Evolutionary conservation across 1,284 basidiomycete genomes (phyloP).

Genomic region (Anthracocystis walkeri): DNA sequence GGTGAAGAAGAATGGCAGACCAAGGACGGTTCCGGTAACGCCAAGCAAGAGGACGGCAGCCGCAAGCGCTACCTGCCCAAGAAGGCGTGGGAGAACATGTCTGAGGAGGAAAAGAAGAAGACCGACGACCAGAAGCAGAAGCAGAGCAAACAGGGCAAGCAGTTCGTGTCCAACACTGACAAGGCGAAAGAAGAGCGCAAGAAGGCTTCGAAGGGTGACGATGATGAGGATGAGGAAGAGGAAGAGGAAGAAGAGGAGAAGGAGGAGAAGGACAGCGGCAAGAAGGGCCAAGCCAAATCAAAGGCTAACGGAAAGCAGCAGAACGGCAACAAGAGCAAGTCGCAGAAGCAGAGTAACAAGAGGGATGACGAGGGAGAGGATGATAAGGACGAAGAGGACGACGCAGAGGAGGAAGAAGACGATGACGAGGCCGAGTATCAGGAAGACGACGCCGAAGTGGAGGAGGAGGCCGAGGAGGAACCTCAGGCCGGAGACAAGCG

Average conservation of each 20-base stretch:
- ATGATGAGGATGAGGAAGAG: constrained; percentile 11
- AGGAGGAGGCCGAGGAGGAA: constrained; percentile 11
- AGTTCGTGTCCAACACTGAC: constrained; percentile 37
- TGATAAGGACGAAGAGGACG: constrained; percentile 16
- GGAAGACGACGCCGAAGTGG: constrained; percentile 13
- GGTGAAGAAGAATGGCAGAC: constrained; percentile 51
- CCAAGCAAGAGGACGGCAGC: constrained; percentile 42
- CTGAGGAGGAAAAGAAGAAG: constrained; percentile 45
- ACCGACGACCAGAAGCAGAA: constrained; percentile 45
- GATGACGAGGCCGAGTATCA: constrained; percentile 16
- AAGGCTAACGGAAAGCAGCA: constrained; percentile 21
- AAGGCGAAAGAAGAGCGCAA: constrained; percentile 38
- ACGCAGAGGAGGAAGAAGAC: constrained; percentile 17
- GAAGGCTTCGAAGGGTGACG: constrained; percentile 22
- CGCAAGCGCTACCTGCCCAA: constrained; percentile 48
- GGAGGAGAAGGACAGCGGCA: constrained; percentile 7
- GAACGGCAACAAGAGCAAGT: constrained; percentile 20
- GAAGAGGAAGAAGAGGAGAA: constrained; percentile 15
- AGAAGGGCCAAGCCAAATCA: constrained; percentile 15
- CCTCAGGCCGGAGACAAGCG: constrained; percentile 31
- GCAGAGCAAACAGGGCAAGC: constrained; percentile 43
- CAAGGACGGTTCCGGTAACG: constrained; percentile 43
- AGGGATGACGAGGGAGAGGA: constrained; percentile 19
- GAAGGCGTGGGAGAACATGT: constrained; percentile 54
- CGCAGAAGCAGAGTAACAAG: constrained; percentile 11